phyloP scores from a whole-genome alignment of 2,329 filamentous ascomycete genomes.

The Leptographium wingfieldii region DNA sequence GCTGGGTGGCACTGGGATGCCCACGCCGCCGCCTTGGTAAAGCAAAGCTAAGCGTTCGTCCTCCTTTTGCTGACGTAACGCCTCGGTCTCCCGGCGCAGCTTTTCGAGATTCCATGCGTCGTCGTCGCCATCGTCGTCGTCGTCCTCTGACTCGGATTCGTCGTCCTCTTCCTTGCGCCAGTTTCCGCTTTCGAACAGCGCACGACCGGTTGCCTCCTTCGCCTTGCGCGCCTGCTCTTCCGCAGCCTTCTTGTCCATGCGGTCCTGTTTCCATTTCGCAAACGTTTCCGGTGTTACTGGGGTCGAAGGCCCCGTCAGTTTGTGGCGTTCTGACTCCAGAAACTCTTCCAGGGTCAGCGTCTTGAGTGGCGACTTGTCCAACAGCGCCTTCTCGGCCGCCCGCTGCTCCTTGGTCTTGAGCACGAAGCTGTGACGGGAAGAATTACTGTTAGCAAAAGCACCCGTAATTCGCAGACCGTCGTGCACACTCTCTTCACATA shows the following conservation, averaged over 20 bases:
- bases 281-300: conserved; percentile 90
- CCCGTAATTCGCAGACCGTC: neutral
- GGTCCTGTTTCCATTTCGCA: conserved; percentile 93
- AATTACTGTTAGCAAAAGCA: neutral
- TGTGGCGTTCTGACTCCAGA: conserved; percentile 89
- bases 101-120: conserved; percentile 68
- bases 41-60: conserved; percentile 46
- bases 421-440: conserved; percentile 54
- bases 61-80: conserved; percentile 60
- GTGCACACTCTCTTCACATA: conserved; percentile 35
- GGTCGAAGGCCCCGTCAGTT: conserved; percentile 80
- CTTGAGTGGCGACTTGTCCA: conserved; percentile 91
- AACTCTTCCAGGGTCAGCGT: conserved; percentile 96
- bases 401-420: conserved; percentile 97
- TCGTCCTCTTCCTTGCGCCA: conserved; percentile 61
- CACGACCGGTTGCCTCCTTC: conserved; percentile 91
- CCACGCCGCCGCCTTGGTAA: conserved; percentile 3
- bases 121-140: conserved; percentile 29
- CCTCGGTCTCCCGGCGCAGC: conserved; percentile 74
- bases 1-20: conserved; percentile 1
- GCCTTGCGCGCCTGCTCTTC: conserved; percentile 81
- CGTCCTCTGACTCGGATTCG: conserved; percentile 49
- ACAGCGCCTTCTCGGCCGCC: conserved; percentile 83
- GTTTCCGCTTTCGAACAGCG: conserved; percentile 92
- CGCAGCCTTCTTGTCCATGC: conserved; percentile 87